Conservation (phyloP, 352 stramenopile genomes). For the Globisporangium camurandrum region DNA sequence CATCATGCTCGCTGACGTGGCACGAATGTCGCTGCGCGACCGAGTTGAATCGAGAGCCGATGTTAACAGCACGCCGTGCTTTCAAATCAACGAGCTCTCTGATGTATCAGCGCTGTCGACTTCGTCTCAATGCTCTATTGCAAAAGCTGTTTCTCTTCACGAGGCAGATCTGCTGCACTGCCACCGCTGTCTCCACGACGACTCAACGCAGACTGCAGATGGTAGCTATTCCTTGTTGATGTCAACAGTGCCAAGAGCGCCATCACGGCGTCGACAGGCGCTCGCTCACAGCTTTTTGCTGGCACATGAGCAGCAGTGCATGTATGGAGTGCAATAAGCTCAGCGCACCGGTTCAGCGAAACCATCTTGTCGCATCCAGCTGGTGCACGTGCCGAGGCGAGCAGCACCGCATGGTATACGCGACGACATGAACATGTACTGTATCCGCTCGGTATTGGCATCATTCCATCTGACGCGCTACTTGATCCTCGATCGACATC, state of each 20-base stretch:
- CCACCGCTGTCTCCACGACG: too few species aligned
- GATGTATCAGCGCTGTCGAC: not conserved
- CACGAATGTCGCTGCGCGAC: not conserved
- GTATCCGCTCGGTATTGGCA: not conserved
- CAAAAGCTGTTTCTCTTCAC: not conserved
- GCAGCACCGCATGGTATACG: too few species aligned
- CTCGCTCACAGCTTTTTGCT: too few species aligned
- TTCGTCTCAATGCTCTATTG: not conserved
- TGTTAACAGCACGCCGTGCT: not conserved
- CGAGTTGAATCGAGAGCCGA: not conserved
- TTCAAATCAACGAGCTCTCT: not conserved
- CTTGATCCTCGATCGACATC: too few species aligned
- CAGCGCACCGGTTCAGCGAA: conserved; percentile 7
- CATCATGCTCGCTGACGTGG: not conserved
- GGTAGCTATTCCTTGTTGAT: too few species aligned
- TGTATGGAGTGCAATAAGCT: conserved; percentile 7
- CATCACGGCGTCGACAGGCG: too few species aligned
- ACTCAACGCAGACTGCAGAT: too few species aligned
- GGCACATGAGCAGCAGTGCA: not conserved
- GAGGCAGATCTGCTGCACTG: too few species aligned
- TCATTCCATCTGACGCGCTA: too few species aligned
- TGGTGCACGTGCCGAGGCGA: not conserved
- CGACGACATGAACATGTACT: too few species aligned
- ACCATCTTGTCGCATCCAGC: conserved; percentile 1
- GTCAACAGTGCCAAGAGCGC: too few species aligned